These are phyloP conservation scores for Cercophora newfieldiana DNA, from an alignment of 495 filamentous ascomycete species.

Conservation along the genomic window DNA sequence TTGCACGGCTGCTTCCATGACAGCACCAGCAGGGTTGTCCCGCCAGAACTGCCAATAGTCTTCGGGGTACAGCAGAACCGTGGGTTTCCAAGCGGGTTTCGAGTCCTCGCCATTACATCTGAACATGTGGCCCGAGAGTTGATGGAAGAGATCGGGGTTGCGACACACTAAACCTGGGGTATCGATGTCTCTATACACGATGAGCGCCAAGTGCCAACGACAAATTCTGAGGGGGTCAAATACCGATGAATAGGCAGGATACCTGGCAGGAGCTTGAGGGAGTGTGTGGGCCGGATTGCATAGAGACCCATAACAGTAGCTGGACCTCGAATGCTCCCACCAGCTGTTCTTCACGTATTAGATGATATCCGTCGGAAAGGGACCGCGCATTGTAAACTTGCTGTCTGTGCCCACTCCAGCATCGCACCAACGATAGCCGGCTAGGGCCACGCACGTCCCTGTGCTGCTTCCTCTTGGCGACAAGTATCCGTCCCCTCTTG, in stretches of 20 bases:
- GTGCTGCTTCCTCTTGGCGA: constrained; percentile 11
- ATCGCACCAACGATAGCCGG: not conserved
- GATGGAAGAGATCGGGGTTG: not conserved
- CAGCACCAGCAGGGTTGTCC: not conserved
- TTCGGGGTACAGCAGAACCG: not conserved
- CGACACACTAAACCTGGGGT: not conserved
- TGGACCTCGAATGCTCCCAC: constrained; percentile 2
- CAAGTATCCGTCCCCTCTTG: constrained; percentile 18
- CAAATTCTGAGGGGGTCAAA: not conserved
- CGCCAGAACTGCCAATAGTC: not conserved
- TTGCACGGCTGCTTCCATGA: not conserved
- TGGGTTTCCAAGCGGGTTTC: not conserved
- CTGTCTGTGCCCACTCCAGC: not conserved
- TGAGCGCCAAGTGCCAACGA: not conserved
- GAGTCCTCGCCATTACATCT: too few relatives aligned
- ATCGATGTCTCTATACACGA: not conserved
- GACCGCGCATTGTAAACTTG: not conserved
- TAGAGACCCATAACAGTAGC: not conserved
- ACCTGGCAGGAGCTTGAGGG: not conserved
- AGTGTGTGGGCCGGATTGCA: not conserved
- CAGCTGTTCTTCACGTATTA: not conserved
- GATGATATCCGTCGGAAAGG: not conserved
- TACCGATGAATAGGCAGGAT: not conserved
- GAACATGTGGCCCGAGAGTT: not conserved
- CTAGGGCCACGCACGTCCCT: not conserved